A percentile compares a stretch with the other conserved stretches of the same genome.
Evolutionary conservation across 306 rosid species (phyloP).

Genomic region (Malus sylvestris): DNA sequence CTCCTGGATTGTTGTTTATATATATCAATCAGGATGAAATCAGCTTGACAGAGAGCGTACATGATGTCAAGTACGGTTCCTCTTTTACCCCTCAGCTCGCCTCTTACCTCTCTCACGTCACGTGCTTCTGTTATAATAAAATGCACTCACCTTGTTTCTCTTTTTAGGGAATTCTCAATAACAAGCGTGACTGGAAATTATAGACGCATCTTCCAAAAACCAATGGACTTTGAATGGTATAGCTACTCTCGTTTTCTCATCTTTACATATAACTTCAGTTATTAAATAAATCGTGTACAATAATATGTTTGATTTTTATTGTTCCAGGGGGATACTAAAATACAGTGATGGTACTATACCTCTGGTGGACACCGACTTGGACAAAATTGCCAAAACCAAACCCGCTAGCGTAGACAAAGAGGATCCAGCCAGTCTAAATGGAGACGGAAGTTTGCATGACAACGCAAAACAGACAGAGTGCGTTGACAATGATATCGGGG

Average conservation of each 20-base stretch:
- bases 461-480: conserved; percentile 25
- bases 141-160: not conserved
- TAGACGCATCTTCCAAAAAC: conserved; percentile 81
- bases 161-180: conserved; percentile 84
- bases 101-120: not conserved
- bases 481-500: conserved; percentile 20
- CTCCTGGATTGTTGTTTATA: conserved; percentile 16
- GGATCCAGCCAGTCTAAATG: not conserved
- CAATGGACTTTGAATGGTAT: conserved; percentile 74
- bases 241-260: not conserved
- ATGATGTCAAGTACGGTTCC: conserved; percentile 65
- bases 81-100: not conserved
- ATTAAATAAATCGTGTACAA: not conserved
- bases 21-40: conserved; percentile 55
- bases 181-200: conserved; percentile 82
- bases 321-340: conserved; percentile 66
- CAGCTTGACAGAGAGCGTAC: conserved; percentile 52
- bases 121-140: conserved; percentile 4
- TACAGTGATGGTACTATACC: conserved; percentile 58
- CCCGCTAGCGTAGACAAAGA: conserved; percentile 20
- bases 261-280: not conserved
- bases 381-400: conserved; percentile 43
- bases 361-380: conserved; percentile 78
- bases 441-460: not conserved
- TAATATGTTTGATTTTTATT: conserved; percentile 8